Base-by-base conservation (phyloP, 805 yeast species). In the Saccharomycopsis sp. region DNA sequence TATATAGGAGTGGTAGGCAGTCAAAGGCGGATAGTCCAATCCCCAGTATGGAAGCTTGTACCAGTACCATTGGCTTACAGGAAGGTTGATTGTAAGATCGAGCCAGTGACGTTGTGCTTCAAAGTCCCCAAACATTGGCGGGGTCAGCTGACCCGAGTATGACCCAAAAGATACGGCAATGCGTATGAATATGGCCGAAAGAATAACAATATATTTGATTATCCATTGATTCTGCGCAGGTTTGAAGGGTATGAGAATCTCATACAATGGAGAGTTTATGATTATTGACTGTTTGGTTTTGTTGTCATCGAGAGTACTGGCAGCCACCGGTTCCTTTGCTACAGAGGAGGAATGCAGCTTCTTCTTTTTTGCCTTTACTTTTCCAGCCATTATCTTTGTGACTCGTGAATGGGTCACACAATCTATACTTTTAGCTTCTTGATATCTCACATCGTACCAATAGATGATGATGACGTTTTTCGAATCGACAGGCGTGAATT, bases 21-120 rank as follows among this genome's bases (percentile, higher is more conserved):
- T 92, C 61, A 94, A 74, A 4, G 98, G 98, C 0, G 99, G 99
- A 70, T 94, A 94, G 70, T 94, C 99, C 40, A 94, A 76, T 0
- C 98, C 97, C 98, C 99, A 94, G 73, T 92, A 91, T 64, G 84
- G 83, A 51, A 91, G 75, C 68, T 94, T 97, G 70, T 83, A 90
- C 73, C 79, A 88, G 68, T 94, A 94, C 99, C 99, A 94, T 61
- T 86, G 64, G 0, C 73, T 70, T 0, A 89, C 70, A 0, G 97
- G 94, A 53, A 91, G 69, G 64, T 84, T 82, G 46, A 77, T 82
- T 0, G 98, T 92, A 55, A 92, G 75, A 69, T 94, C 99, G 81
- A 94, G 79, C 99, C 99, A 94, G 70, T 92, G 99, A 63, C 99
- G 80, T 70, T 94, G 99, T 0, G 98, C 98, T 70, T 94, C 99